These are phyloP conservation scores for Pistacia integerrima DNA, from an alignment of 345 rosid genomes.

Conservation along the genomic window DNA sequence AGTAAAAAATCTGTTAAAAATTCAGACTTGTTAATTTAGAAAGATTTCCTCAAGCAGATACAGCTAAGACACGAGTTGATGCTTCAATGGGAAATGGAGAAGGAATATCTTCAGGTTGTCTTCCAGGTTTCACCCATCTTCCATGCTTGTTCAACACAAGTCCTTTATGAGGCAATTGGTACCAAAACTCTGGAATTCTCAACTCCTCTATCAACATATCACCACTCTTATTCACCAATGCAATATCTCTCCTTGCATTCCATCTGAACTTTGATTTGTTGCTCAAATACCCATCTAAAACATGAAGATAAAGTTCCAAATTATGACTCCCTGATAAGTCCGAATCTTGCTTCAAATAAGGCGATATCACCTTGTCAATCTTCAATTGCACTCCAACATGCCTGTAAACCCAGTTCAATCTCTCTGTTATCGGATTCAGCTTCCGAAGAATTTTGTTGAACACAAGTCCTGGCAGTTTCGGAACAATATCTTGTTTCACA, in stretches of 20 bases:
- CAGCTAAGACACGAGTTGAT: not conserved
- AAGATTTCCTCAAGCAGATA: too few relatives aligned
- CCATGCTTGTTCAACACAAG: conserved; percentile 57
- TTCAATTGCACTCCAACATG: conserved; percentile 61
- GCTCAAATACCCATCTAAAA: conserved; percentile 53
- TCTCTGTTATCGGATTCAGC: conserved; percentile 37
- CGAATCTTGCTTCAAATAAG: conserved; percentile 44
- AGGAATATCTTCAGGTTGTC: conserved; percentile 70
- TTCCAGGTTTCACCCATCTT: conserved; percentile 71
- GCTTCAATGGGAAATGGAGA: conserved; percentile 38
- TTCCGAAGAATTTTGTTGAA: conserved; percentile 49
- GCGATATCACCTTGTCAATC: conserved; percentile 46
- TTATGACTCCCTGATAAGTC: conserved; percentile 50
- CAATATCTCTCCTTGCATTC: conserved; percentile 62
- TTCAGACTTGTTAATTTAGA: too few relatives aligned
- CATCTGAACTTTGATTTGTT: conserved; percentile 44
- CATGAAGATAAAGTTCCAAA: conserved; percentile 60
- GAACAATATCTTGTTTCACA: conserved; percentile 60
- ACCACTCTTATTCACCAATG: conserved; percentile 55
- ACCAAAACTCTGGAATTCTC: conserved; percentile 62
- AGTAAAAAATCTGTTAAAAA: too few relatives aligned
- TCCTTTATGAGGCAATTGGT: conserved; percentile 59
- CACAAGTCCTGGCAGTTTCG: conserved; percentile 56
- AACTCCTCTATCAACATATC: conserved; percentile 60
- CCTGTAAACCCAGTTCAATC: conserved; percentile 54